These are phyloP conservation scores for Gracilaria gracilis DNA, from an alignment of 23 red algal species.

Conservation along the genomic window DNA sequence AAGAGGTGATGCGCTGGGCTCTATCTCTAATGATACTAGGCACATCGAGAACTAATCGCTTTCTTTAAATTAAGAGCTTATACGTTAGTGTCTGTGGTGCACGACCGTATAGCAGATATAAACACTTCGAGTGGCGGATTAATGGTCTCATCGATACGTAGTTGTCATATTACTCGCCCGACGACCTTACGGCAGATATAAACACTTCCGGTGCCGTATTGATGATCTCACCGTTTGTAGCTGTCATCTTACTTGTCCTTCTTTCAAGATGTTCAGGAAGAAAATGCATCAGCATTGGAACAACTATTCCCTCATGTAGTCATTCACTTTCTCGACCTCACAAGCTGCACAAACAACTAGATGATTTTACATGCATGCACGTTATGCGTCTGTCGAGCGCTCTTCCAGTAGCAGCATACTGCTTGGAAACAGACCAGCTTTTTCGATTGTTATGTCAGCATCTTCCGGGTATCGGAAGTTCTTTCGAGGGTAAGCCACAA, in stretches of 20 bases:
- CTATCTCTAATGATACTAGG: too few relatives aligned
- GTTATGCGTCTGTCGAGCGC: slow-evolving; percentile 31
- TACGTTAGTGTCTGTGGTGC: background rate
- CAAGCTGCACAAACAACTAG: background rate
- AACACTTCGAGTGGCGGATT: background rate
- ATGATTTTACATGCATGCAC: background rate
- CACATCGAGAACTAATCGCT: too few relatives aligned
- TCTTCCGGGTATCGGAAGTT: slow-evolving; percentile 88
- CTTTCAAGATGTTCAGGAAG: background rate
- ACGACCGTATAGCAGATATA: background rate
- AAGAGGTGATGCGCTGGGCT: too few relatives aligned
- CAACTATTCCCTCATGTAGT: background rate
- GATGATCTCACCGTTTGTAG: too few relatives aligned
- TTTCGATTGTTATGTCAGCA: slow-evolving; percentile 68
- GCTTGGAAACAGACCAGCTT: slow-evolving; percentile 78
- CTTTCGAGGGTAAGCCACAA: slow-evolving; percentile 76
- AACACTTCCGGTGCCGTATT: too few relatives aligned
- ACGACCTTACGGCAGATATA: too few relatives aligned
- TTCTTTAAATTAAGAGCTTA: too few relatives aligned
- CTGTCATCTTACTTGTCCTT: background rate
- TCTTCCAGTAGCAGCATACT: slow-evolving; percentile 86
- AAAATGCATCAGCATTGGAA: background rate
- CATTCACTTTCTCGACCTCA: background rate
- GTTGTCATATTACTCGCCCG: too few relatives aligned
- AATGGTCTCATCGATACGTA: background rate